Evolutionary conservation across 2,329 filamentous ascomycete genomes (phyloP).

Genomic region (Aspergillus candidus): DNA sequence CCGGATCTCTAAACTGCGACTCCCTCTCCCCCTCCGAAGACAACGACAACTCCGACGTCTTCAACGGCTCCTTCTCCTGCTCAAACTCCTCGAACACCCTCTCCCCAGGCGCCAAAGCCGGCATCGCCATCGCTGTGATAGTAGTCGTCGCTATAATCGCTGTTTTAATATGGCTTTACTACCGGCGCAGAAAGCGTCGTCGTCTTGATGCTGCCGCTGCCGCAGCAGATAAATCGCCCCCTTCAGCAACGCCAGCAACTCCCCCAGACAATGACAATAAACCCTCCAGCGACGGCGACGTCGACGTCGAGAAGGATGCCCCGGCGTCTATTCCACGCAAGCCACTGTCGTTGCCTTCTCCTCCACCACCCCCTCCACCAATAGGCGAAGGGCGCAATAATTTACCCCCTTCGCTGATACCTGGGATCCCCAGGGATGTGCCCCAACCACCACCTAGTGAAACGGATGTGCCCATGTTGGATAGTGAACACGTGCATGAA

Average conservation of each 20-base stretch:
- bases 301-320: neutral
- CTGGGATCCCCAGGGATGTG: neutral
- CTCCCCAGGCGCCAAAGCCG: conserved; percentile 23
- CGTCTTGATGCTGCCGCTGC: neutral
- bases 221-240: neutral
- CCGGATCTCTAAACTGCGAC: conserved; percentile 17
- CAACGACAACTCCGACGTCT: neutral
- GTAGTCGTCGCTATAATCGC: conserved; percentile 26
- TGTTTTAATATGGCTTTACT: conserved; percentile 12
- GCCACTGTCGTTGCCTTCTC: conserved; percentile 6
- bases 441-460: conserved; percentile 8
- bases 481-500: conserved; percentile 19
- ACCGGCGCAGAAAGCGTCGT: conserved; percentile 12
- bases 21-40: neutral
- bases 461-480: conserved; percentile 18
- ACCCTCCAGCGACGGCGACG: no score
- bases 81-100: conserved; percentile 12
- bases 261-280: neutral
- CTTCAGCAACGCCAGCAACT: neutral
- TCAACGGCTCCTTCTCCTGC: conserved; percentile 11
- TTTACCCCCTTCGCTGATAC: no score
- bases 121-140: conserved; percentile 35
- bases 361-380: neutral
- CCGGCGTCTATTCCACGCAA: conserved; percentile 10
- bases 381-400: no score